Evolutionary conservation across 306 rosid species (phyloP), one percentile per base, ranked within the genome.

Genomic region (Cyclanthera cordifolia): DNA sequence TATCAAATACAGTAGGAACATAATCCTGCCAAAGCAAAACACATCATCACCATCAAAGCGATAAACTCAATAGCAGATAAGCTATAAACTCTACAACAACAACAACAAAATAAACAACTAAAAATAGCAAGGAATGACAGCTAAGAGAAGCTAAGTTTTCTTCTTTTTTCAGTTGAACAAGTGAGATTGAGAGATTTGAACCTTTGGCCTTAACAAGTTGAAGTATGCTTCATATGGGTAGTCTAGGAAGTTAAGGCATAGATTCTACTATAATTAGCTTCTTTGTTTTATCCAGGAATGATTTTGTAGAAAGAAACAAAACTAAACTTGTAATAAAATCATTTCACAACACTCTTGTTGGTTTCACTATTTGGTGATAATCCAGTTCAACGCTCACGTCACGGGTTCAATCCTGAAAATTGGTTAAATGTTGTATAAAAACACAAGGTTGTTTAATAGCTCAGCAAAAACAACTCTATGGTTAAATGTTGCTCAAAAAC

Each of bases 1-100:
- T 82, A 53, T 82, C 86, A 71, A 84, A 82, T 53, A 84, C 84
- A 60, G 89, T 82, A 0, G 89, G 89, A 63, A 79, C 84, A 79
- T 84, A 84, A 67, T 82, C 86, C 89, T 84, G 84, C 39, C 57
- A 55, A 70, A 15, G 28, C 28, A 72, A 68, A 71, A 51, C 63
- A 37, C 34, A 24, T 13, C 77, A 57, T 61, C 27, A 57, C n/a
- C n/a, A n/a, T 54, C 48, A 76, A 53, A 60, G 14, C 67, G 17
- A 50, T 24, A 37, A 30, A 8, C 8, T 23, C 20, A 6, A 25
- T 21, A 21, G 1, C n/a, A 53, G 25, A 53, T 24, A 52, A 17
- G 7, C 56, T 13, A 3, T 6, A 3, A 10, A 20, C 61, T 1
- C 12, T 46, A 4, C 10, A 14, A 15, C 10, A 14, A 17, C 16